These are phyloP conservation scores for Dillenia turbinata DNA, from an alignment of 164 flowering plant species.

Conservation along the genomic window DNA sequence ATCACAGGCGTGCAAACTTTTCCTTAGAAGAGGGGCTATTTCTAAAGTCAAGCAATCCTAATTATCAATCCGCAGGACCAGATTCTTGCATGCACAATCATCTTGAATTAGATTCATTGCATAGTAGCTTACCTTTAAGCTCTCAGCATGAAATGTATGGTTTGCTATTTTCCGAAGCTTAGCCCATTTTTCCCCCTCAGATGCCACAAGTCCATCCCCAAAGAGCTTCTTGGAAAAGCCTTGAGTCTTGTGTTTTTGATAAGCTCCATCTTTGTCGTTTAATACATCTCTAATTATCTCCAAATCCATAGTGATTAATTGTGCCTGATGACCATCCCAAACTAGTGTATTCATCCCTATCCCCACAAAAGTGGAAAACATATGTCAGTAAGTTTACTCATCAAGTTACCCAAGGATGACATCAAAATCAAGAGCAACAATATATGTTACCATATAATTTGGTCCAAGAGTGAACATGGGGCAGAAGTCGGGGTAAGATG, in stretches of 20 bases:
- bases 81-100: neutral
- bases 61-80: no score
- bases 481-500: constrained; percentile 11
- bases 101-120: neutral
- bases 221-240: constrained; percentile 16
- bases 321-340: constrained; percentile 16
- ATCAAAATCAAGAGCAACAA: neutral
- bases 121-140: constrained; percentile 9
- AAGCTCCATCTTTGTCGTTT: constrained; percentile 9
- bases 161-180: constrained; percentile 17
- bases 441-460: constrained; percentile 13
- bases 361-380: neutral
- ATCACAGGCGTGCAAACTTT: no score
- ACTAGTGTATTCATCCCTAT: constrained; percentile 10
- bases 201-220: constrained; percentile 16
- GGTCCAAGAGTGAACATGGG: constrained; percentile 17
- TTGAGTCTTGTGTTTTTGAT: constrained; percentile 12
- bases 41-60: no score
- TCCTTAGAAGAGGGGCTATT: no score
- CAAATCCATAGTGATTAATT: constrained; percentile 9
- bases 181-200: constrained; percentile 20
- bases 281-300: constrained; percentile 12
- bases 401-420: neutral
- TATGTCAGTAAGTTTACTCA: neutral
- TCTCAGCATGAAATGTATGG: constrained; percentile 18